Percentiles rank a stretch among this genome's conserved stretches.
phyloP scores from a whole-genome alignment of 345 rosid species.

The Gossypium ekmanianum region DNA sequence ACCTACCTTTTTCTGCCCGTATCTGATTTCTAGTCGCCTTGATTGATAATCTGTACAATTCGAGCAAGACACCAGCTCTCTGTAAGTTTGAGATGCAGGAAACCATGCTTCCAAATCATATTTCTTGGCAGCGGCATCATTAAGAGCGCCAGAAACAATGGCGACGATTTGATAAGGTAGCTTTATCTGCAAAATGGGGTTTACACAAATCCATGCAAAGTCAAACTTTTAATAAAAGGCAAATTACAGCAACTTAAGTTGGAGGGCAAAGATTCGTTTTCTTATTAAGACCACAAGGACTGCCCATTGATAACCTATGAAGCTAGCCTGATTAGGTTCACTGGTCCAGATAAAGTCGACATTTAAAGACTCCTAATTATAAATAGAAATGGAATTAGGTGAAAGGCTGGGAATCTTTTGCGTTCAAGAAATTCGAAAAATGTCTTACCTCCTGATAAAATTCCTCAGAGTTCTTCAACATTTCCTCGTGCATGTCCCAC shows the following conservation, averaged over 20 bases:
- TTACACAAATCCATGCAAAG: not conserved
- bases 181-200: conserved; percentile 50
- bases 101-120: conserved; percentile 96
- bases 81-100: conserved; percentile 72
- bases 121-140: conserved; percentile 77
- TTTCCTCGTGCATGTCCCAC: conserved; percentile 91
- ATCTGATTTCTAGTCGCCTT: conserved; percentile 82
- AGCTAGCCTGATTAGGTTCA: conserved; percentile 4
- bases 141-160: conserved; percentile 57
- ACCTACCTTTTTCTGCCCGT: conserved; percentile 84
- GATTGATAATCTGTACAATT: conserved; percentile 15
- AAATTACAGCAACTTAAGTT: not conserved
- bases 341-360: not conserved
- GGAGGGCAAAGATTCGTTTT: not conserved
- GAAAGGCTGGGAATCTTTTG: not conserved
- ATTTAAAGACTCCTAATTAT: not conserved
- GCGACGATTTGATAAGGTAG: conserved; percentile 80
- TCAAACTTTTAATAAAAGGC: not conserved
- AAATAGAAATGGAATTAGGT: not conserved
- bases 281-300: not conserved
- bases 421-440: not conserved
- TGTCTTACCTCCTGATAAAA: conserved; percentile 63
- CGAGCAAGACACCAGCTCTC: conserved; percentile 15
- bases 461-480: conserved; percentile 86
- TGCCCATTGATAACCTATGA: not conserved